Conservation (phyloP, 164 flowering plant species). For the Brasenia schreberi region DNA sequence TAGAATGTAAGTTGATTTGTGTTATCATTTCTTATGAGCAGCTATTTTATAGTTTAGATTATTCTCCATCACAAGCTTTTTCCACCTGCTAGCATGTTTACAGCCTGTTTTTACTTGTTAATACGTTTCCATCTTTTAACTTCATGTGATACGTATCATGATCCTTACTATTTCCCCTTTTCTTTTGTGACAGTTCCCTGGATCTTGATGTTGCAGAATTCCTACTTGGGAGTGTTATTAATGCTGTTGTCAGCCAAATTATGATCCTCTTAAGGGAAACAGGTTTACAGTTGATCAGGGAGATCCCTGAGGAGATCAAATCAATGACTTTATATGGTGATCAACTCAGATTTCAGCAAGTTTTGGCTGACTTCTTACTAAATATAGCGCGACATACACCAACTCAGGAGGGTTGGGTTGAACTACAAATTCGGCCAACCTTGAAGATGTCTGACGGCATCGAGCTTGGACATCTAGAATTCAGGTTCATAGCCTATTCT, state of each 20-base stretch:
- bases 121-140: too few species aligned
- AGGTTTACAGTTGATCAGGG: slow-evolving; percentile 65
- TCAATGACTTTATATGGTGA: slow-evolving; percentile 64
- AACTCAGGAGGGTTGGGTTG: slow-evolving; percentile 88
- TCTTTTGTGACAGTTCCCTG: slow-evolving; percentile 37
- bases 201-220: slow-evolving; percentile 68
- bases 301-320: slow-evolving; percentile 87
- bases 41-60: too few species aligned
- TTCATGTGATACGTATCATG: not conserved
- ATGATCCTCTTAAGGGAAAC: slow-evolving; percentile 68
- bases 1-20: too few species aligned
- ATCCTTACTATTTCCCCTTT: not conserved
- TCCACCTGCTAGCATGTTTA: too few species aligned
- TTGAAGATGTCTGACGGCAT: slow-evolving; percentile 38
- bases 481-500: slow-evolving; percentile 39
- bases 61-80: too few species aligned
- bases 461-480: slow-evolving; percentile 41
- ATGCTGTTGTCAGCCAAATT: slow-evolving; percentile 91
- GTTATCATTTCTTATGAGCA: too few species aligned
- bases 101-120: too few species aligned
- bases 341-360: slow-evolving; percentile 80
- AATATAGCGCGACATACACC: slow-evolving; percentile 80
- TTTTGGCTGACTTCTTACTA: slow-evolving; percentile 65
- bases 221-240: slow-evolving; percentile 65
- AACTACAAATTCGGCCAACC: slow-evolving; percentile 65